Conservation (phyloP, 345 rosid genomes). For the Gossypium thurberi region DNA sequence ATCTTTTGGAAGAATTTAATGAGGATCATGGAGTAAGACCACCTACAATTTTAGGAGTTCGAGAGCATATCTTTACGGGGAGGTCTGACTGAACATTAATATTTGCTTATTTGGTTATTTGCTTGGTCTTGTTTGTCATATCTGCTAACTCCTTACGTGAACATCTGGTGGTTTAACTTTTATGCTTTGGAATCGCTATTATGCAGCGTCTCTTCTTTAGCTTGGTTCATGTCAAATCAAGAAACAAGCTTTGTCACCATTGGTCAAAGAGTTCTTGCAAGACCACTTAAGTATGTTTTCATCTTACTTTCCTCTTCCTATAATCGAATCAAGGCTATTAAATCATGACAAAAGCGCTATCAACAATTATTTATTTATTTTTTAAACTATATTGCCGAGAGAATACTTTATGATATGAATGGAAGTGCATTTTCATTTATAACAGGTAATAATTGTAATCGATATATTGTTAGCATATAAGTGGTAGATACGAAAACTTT, state of each 20-base stretch:
- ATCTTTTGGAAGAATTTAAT: slow-evolving; percentile 90
- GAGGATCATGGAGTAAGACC: slow-evolving; percentile 94
- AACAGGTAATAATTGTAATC: neutral
- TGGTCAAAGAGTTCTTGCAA: slow-evolving; percentile 96
- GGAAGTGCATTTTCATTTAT: neutral
- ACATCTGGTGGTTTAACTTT: slow-evolving; percentile 5
- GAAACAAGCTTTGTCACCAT: slow-evolving; percentile 94
- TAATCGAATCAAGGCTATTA: slow-evolving; percentile 7
- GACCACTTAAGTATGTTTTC: slow-evolving; percentile 73
- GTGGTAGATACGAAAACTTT: neutral
- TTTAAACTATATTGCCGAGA: neutral
- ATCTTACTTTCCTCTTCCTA: slow-evolving; percentile 10
- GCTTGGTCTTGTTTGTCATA: neutral
- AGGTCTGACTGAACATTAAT: slow-evolving; percentile 38
- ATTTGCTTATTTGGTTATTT: neutral
- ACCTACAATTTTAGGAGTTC: slow-evolving; percentile 88
- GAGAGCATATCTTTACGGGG: slow-evolving; percentile 98
- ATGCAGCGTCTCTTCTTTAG: slow-evolving; percentile 92
- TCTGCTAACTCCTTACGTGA: neutral
- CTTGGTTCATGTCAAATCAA: slow-evolving; percentile 99
- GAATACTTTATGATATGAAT: neutral
- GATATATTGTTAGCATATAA: neutral
- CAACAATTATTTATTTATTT: neutral
- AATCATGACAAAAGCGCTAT: neutral
- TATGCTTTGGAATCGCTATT: slow-evolving; percentile 15